Conservation (phyloP, 306 rosid genomes). For the Aeschynomene evenia region DNA sequence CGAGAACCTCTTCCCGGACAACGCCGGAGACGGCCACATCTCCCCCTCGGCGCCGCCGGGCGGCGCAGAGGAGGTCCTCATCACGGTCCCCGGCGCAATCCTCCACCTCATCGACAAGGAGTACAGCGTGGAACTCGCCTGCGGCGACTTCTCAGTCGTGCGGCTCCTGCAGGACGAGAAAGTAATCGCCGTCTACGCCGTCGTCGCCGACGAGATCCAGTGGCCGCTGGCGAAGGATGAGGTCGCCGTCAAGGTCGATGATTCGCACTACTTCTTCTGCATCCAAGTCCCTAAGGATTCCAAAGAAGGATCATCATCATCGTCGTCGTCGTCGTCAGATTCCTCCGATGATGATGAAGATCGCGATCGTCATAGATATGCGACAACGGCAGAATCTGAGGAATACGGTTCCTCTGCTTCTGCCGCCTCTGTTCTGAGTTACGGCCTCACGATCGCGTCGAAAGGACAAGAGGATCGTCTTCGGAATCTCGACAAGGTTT, state of each 20-base stretch:
- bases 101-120: slow-evolving; percentile 75
- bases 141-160: slow-evolving; percentile 57
- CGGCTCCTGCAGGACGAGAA: slow-evolving; percentile 52
- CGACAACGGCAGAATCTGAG: too few species aligned
- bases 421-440: slow-evolving; percentile 45
- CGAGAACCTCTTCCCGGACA: slow-evolving; percentile 50
- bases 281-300: slow-evolving; percentile 40
- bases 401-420: slow-evolving; percentile 38
- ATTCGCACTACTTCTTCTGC: slow-evolving; percentile 80
- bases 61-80: slow-evolving; percentile 56
- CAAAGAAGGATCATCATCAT: neutral
- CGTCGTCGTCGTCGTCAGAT: too few species aligned
- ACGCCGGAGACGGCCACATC: neutral
- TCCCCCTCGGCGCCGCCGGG: slow-evolving; percentile 42
- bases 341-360: slow-evolving; percentile 42
- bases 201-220: slow-evolving; percentile 65
- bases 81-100: slow-evolving; percentile 79
- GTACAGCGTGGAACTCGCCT: slow-evolving; percentile 80
- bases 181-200: slow-evolving; percentile 53
- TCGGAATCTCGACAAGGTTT: slow-evolving; percentile 57
- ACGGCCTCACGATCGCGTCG: slow-evolving; percentile 83
- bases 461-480: slow-evolving; percentile 72
- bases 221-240: slow-evolving; percentile 84
- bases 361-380: neutral
- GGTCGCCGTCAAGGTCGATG: slow-evolving; percentile 73